Percentiles rank a stretch among this genome's conserved stretches.
Evolutionary conservation across 352 stramenopile species (phyloP).

Genomic region (Phytopythium mirpurense): DNA sequence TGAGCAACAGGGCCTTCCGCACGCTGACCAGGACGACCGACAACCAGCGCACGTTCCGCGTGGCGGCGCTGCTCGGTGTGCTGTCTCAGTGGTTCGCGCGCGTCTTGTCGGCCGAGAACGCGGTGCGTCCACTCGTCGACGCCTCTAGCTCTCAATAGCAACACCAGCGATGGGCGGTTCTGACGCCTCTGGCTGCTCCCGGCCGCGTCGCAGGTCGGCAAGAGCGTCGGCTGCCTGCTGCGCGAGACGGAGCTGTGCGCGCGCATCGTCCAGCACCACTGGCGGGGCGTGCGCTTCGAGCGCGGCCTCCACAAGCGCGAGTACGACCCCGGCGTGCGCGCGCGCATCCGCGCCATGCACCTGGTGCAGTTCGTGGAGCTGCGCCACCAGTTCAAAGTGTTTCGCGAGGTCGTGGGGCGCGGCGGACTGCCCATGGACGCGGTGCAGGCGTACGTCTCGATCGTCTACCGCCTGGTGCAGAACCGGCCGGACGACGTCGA

Average conservation of each 20-base stretch:
- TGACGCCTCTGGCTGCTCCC: no score
- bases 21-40: conserved; percentile 54
- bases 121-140: conserved; percentile 9
- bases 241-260: conserved; percentile 62
- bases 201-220: conserved; percentile 22
- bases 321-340: conserved; percentile 42
- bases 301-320: conserved; percentile 35
- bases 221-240: conserved; percentile 45
- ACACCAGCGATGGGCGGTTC: no score
- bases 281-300: conserved; percentile 58
- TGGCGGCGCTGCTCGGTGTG: conserved; percentile 41
- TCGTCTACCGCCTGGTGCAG: conserved; percentile 50
- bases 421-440: conserved; percentile 36
- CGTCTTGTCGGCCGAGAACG: conserved; percentile 60
- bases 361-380: conserved; percentile 70
- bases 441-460: conserved; percentile 48
- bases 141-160: no score
- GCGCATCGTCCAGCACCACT: conserved; percentile 73
- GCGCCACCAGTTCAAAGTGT: conserved; percentile 56
- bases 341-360: conserved; percentile 64
- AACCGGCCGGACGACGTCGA: conserved; percentile 13
- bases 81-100: conserved; percentile 59
- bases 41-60: conserved; percentile 47
- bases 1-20: conserved; percentile 73
- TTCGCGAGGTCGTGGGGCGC: conserved; percentile 39